Evolutionary conservation across 495 filamentous ascomycete species (phyloP), one percentile per base, ranked within the genome.

Genomic region (Podospora didyma): DNA sequence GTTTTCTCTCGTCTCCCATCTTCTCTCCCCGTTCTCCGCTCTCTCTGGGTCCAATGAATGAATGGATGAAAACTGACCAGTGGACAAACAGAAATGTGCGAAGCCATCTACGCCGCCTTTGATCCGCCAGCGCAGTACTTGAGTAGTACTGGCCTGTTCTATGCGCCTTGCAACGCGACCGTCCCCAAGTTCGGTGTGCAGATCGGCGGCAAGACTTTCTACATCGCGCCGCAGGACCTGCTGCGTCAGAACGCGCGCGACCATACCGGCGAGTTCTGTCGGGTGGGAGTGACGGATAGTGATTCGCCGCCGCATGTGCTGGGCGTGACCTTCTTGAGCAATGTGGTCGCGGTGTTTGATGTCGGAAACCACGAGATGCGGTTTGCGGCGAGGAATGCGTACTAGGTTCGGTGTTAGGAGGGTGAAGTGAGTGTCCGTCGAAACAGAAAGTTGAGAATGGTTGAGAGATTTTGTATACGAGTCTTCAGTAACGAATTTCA

Each of bases 331-430:
- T 88, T 83, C 62, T 68, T 86, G 67, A 82, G 81, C 60, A 84
- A 79, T 59, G 83, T 87, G 0, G 67, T 87, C 3, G 73, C 77
- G 0, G 81, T 84, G 20, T 86, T 83, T 68, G 82, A 86, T 68
- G 69, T 87, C 19, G 82, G 78, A 16, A 54, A 61, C 6, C 49
- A 46, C 34, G 67, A 68, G 60, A 72, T 69, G 69, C 57, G 67
- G 35, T 68, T 69, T 56, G 66, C 69, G 9, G 20, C 42, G 17
- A 23, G 51, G 51, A 44, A 19, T 3, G 28, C 24, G 37, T 53
- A 53, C 24, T 53, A 42, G n/a, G 39, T 42, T 14, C 39, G 10
- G 12, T 7, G 14, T 42, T 5, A 14, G 14, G 12, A 42, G 39
- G 14, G 39, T 7, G n/a, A 17, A 42, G 39, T n/a, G n/a, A n/a